Evolutionary conservation across 176 grass and related monocot species (phyloP).

Genomic region (Carex myosuroides): DNA sequence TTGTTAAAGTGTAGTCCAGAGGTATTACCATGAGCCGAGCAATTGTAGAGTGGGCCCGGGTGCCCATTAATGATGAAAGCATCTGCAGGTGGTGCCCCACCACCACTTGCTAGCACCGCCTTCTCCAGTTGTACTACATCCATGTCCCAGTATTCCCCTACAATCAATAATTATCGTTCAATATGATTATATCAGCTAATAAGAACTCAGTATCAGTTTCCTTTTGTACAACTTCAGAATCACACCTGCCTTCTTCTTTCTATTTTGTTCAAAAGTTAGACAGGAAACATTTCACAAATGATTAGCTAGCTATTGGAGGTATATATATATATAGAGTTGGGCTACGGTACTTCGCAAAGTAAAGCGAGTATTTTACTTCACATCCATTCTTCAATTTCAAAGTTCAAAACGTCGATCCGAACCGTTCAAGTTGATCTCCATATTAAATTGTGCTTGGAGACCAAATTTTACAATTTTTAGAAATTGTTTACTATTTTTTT

Average conservation of each 20-base stretch:
- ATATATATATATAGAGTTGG: too few species aligned
- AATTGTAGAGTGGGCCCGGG: conserved; percentile 25
- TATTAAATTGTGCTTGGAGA: too few species aligned
- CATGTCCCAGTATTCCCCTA: conserved; percentile 24
- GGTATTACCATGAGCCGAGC: conserved; percentile 23
- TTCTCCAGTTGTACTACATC: conserved; percentile 17
- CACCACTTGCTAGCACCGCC: conserved; percentile 21
- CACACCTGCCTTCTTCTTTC: too few species aligned
- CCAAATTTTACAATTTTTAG: too few species aligned
- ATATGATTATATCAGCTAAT: not conserved
- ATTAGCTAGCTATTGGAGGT: not conserved
- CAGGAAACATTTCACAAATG: not conserved
- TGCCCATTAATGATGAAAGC: conserved; percentile 41
- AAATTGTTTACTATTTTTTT: too few species aligned
- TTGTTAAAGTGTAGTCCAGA: not conserved
- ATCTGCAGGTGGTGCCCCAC: conserved; percentile 13
- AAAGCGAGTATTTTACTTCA: too few species aligned
- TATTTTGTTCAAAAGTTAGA: too few species aligned
- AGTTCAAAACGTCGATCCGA: too few species aligned
- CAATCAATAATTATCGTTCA: not conserved
- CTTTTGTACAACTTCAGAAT: conserved; percentile 28
- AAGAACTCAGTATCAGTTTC: conserved; percentile 21
- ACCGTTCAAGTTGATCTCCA: too few species aligned
- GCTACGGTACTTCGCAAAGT: too few species aligned
- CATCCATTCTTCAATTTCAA: too few species aligned